Evolutionary conservation across 2,329 filamentous ascomycete genomes (phyloP).

Genomic region (Talaromyces funiculosus): DNA sequence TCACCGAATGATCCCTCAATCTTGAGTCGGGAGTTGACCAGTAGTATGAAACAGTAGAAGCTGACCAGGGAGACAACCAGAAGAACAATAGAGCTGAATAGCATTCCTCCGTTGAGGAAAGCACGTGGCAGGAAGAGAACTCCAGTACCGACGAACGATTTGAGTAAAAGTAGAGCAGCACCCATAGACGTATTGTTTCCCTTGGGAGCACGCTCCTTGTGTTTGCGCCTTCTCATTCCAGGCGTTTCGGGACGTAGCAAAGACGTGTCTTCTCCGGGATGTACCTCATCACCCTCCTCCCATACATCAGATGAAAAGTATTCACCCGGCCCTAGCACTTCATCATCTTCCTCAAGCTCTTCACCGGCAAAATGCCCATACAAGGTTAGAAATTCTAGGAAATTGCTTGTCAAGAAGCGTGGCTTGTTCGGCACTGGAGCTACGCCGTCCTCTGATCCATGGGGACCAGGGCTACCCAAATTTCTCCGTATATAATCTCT

Average conservation of each 20-base stretch:
- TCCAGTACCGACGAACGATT: slow-evolving; percentile 81
- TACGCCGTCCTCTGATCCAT: slow-evolving; percentile 34
- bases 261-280: slow-evolving; percentile 82
- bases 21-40: slow-evolving; percentile 78
- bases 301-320: slow-evolving; percentile 80
- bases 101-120: slow-evolving; percentile 93
- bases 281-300: slow-evolving; percentile 56
- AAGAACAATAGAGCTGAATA: slow-evolving; percentile 91
- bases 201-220: slow-evolving; percentile 66
- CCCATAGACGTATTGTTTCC: slow-evolving; percentile 74
- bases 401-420: slow-evolving; percentile 79
- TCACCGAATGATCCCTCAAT: slow-evolving; percentile 96
- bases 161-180: slow-evolving; percentile 79
- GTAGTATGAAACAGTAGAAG: slow-evolving; percentile 95
- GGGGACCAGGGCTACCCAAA: slow-evolving; percentile 58
- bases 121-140: slow-evolving; percentile 32
- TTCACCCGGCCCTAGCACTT: slow-evolving; percentile 77
- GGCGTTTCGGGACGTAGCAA: slow-evolving; percentile 65
- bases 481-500: slow-evolving; percentile 79
- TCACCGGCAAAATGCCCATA: slow-evolving; percentile 98
- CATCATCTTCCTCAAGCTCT: slow-evolving; percentile 92
- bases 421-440: slow-evolving; percentile 38
- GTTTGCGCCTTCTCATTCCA: slow-evolving; percentile 66
- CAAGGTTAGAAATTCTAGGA: slow-evolving; percentile 89
- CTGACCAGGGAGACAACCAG: slow-evolving; percentile 77